Percentiles rank a stretch among this genome's conserved stretches.
These are phyloP conservation scores for Penicillium pulvis DNA, from an alignment of 495 filamentous ascomycete genomes.

Conservation along the genomic window DNA sequence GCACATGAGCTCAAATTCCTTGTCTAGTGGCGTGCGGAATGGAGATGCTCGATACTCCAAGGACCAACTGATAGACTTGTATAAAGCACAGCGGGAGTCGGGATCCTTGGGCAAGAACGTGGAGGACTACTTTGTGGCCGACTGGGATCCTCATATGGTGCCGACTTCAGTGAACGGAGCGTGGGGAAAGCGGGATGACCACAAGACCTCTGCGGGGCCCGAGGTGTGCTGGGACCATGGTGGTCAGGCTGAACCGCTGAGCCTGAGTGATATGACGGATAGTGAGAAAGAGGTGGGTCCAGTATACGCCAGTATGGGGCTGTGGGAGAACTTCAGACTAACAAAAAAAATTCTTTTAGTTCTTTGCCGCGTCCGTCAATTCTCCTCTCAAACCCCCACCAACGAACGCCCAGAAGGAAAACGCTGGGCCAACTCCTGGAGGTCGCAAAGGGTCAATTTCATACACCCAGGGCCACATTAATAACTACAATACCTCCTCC, in stretches of 20 bases:
- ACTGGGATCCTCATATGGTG: constrained; percentile 72
- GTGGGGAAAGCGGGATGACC: constrained; percentile 79
- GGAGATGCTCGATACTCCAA: constrained; percentile 75
- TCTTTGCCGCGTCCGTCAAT: constrained; percentile 86
- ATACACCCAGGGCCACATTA: constrained; percentile 51
- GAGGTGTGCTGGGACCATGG: constrained; percentile 89
- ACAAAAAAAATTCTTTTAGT: constrained; percentile 38
- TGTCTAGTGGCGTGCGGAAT: constrained; percentile 52
- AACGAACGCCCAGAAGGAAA: constrained; percentile 71
- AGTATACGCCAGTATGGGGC: constrained; percentile 19
- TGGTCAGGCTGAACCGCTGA: constrained; percentile 72
- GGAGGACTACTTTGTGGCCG: constrained; percentile 68
- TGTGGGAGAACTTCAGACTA: background rate
- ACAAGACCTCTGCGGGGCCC: constrained; percentile 64
- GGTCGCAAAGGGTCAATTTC: constrained; percentile 79
- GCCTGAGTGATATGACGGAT: constrained; percentile 72
- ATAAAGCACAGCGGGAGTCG: constrained; percentile 58
- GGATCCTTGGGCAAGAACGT: constrained; percentile 63
- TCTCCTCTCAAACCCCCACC: constrained; percentile 86
- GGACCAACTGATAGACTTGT: constrained; percentile 80
- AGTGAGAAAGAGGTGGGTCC: constrained; percentile 76
- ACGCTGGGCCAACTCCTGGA: constrained; percentile 53
- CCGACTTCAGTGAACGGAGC: constrained; percentile 63
- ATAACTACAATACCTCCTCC: constrained; percentile 48
- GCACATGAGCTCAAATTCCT: constrained; percentile 55